A percentile compares a stretch with the other conserved stretches of the same genome.
These are phyloP conservation scores for Candida easanensis DNA, from an alignment of 805 yeast species.

Conservation along the genomic window DNA sequence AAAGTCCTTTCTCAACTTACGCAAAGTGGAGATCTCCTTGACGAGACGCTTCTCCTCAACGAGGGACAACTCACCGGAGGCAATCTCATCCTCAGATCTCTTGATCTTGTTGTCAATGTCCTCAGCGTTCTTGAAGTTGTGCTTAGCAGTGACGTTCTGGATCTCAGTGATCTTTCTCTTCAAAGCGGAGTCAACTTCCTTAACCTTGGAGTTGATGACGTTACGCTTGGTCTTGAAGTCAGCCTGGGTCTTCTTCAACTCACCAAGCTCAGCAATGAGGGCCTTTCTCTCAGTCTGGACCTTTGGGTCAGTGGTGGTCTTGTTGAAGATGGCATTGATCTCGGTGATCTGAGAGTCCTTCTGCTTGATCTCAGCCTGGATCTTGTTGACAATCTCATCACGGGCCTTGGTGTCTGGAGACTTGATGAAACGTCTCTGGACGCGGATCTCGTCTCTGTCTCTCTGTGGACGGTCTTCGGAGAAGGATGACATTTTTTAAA, in stretches of 20 bases:
- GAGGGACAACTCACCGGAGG: conserved; percentile 74
- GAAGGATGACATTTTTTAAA: conserved; percentile 17
- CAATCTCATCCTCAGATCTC: conserved; percentile 69
- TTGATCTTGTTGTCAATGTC: conserved; percentile 68
- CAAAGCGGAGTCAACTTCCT: conserved; percentile 61
- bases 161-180: conserved; percentile 77
- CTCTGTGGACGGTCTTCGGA: conserved; percentile 12
- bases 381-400: conserved; percentile 53
- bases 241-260: conserved; percentile 44
- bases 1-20: conserved; percentile 79
- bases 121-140: conserved; percentile 59
- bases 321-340: conserved; percentile 52
- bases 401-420: conserved; percentile 70
- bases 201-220: conserved; percentile 60
- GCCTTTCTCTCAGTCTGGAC: conserved; percentile 51
- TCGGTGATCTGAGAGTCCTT: conserved; percentile 53
- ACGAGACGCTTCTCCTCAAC: conserved; percentile 87
- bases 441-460: conserved; percentile 20
- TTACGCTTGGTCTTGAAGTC: conserved; percentile 45
- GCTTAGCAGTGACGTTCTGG: conserved; percentile 66
- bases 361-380: conserved; percentile 60
- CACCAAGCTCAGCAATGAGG: conserved; percentile 47
- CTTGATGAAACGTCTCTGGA: conserved; percentile 48
- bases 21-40: conserved; percentile 80
- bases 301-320: conserved; percentile 47